These are phyloP conservation scores for Lasiosphaeris hirsuta DNA, from an alignment of 495 filamentous ascomycete genomes.

Conservation along the genomic window DNA sequence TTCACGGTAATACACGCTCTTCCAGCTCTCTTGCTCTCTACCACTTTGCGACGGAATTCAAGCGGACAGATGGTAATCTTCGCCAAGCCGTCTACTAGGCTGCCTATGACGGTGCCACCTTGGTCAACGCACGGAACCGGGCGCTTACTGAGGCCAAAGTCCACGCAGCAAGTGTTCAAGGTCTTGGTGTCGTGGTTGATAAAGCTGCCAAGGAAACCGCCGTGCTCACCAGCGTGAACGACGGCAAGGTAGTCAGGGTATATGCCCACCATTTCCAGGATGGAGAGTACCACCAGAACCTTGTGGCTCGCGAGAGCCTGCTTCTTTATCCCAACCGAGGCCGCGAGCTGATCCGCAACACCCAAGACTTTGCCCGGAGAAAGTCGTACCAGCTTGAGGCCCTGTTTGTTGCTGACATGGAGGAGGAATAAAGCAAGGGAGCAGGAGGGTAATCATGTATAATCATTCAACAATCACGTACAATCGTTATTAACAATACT, in stretches of 20 bases:
- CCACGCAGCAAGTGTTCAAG: background rate
- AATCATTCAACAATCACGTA: too few relatives aligned
- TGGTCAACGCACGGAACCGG: conserved; percentile 10
- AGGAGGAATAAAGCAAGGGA: background rate
- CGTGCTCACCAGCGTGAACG: conserved; percentile 8
- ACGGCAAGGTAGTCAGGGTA: conserved; percentile 2
- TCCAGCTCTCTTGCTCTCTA: conserved; percentile 1
- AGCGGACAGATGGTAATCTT: conserved; percentile 1
- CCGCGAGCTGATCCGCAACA: conserved; percentile 9
- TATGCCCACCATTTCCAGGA: conserved; percentile 1
- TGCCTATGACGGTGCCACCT: conserved; percentile 7
- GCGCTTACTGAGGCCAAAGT: conserved; percentile 5
- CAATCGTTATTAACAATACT: background rate
- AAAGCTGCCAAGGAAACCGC: conserved; percentile 8
- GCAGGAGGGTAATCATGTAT: too few relatives aligned
- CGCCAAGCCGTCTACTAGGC: conserved; percentile 5
- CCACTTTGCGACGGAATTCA: conserved; percentile 10
- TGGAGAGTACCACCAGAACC: conserved; percentile 8
- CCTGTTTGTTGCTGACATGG: background rate
- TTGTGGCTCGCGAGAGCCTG: conserved; percentile 4
- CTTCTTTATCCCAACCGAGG: conserved; percentile 8
- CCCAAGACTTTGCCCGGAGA: conserved; percentile 5
- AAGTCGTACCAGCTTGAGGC: conserved; percentile 8
- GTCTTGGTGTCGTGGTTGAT: background rate
- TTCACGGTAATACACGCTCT: background rate